phyloP scores from a whole-genome alignment of 768 basidiomycete genomes.

The Pleurotus eryngii region DNA sequence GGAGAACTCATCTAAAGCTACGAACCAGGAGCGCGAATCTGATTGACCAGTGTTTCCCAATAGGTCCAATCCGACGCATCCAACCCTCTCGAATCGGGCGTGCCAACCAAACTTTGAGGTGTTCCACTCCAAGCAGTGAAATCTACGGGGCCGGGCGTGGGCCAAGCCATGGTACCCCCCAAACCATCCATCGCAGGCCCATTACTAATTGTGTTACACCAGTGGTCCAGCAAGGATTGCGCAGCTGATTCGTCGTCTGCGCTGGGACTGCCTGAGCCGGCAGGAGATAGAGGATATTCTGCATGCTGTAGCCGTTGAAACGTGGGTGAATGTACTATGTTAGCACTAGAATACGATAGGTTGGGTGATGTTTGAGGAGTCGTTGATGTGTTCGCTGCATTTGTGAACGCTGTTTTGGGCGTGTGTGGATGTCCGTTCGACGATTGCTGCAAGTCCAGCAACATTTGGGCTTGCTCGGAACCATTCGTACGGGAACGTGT shows the following conservation, averaged over 20 bases:
- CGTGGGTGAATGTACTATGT: constrained; percentile 45
- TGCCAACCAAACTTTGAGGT: constrained; percentile 31
- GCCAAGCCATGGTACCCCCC: constrained; percentile 55
- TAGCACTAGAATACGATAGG: constrained; percentile 18
- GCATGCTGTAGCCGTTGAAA: constrained; percentile 61
- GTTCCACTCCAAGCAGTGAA: constrained; percentile 57
- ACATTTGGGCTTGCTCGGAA: constrained; percentile 44
- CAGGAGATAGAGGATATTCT: constrained; percentile 48
- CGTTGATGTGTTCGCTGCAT: constrained; percentile 13
- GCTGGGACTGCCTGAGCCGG: constrained; percentile 65
- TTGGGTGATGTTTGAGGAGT: constrained; percentile 25
- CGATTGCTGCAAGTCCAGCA: constrained; percentile 45
- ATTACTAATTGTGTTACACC: constrained; percentile 79
- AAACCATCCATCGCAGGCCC: constrained; percentile 49
- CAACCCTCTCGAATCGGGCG: constrained; percentile 40
- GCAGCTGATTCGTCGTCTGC: constrained; percentile 76
- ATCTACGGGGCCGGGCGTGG: constrained; percentile 53
- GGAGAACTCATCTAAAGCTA: neutral
- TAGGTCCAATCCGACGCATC: constrained; percentile 76
- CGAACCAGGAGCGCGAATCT: constrained; percentile 30
- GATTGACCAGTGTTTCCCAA: constrained; percentile 77
- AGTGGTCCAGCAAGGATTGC: constrained; percentile 78
- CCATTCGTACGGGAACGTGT: constrained; percentile 13
- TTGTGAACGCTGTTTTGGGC: constrained; percentile 14
- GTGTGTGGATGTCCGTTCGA: constrained; percentile 14